Base-by-base conservation (phyloP, 139 green algal species). In the Tetradesmus lagerheimii region DNA sequence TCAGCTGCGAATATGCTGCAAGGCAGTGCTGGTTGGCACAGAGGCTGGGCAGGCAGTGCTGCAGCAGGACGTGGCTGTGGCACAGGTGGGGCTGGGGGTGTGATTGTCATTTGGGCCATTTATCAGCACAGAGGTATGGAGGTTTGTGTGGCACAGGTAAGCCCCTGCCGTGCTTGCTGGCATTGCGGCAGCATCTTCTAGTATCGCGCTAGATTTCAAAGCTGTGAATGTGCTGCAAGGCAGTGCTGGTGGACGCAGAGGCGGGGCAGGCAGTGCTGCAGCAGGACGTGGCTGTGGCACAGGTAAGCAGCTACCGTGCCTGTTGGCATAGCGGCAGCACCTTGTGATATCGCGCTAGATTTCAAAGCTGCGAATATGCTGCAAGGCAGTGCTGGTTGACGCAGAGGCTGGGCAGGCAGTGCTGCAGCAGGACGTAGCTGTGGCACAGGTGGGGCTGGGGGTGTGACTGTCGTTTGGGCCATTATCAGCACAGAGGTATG, bases 241-340 rank as follows among this genome's bases (percentile, higher is more conserved):
- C 93, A 64, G 80, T 87, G 34, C 89, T 95, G 71, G 90, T 95
- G 83, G 93, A 95, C 71, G 93, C 88, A 3, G 93, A 95, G 66
- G 90, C 88, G 38, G 91, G 91, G 23, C 34, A 9, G 38, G 80
- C 57, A 18, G 57, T 62, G n/a, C 85, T 94, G 74, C 29, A 77
- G 47, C 66, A 81, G 74, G 45, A 77, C 31, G 85, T 94, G 74
- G 92, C 91, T 25, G 38, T 67, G 45, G 89, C 86, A 14, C 93
- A 95, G 91, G 89, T 95, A 75, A 23, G 47, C 11, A 0, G 82
- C 1, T 43, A 12, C n/a, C n/a, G n/a, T n/a, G n/a, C n/a, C n/a
- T n/a, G n/a, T n/a, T n/a, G n/a, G n/a, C n/a, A n/a, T n/a, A n/a
- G n/a, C n/a, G n/a, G n/a, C n/a, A n/a, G n/a, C n/a, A n/a, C n/a